phyloP scores from a whole-genome alignment of 73 alveolate species.

The Effrenium voratum region DNA sequence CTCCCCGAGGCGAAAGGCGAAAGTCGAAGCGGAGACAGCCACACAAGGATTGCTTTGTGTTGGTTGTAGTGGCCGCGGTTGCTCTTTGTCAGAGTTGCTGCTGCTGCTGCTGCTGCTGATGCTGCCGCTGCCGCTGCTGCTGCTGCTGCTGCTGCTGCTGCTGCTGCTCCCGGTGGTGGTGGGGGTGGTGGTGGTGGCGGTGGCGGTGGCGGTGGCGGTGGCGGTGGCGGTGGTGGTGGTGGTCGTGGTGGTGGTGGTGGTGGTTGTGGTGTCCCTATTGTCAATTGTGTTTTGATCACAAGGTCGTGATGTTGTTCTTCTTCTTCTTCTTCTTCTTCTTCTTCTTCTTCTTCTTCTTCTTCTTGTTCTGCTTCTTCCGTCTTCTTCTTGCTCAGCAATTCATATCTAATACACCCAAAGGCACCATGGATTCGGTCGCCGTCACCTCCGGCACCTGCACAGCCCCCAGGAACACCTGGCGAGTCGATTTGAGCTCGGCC shows the following conservation, averaged over 20 bases:
- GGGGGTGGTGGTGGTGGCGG: neutral
- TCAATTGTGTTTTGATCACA: no score
- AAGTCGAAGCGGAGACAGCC: neutral
- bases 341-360: no score
- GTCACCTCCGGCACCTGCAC: constrained; percentile 32
- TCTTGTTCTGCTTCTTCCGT: no score
- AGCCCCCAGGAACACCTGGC: constrained; percentile 60
- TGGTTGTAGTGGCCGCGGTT: neutral
- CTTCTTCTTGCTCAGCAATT: no score
- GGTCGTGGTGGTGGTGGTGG: neutral
- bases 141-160: neutral
- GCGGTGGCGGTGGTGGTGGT: neutral
- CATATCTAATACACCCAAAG: no score
- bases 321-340: no score
- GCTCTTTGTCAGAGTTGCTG: neutral
- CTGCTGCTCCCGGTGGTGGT: neutral
- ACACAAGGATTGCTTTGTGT: no score
- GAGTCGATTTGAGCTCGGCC: neutral
- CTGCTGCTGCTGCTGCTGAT: neutral
- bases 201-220: neutral
- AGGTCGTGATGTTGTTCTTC: no score
- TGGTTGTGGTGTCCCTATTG: neutral
- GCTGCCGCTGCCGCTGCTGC: neutral
- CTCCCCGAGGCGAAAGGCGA: neutral
- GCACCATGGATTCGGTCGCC: constrained; percentile 43